These are phyloP conservation scores for Pistacia atlantica DNA, from an alignment of 345 rosid genomes.

Conservation along the genomic window DNA sequence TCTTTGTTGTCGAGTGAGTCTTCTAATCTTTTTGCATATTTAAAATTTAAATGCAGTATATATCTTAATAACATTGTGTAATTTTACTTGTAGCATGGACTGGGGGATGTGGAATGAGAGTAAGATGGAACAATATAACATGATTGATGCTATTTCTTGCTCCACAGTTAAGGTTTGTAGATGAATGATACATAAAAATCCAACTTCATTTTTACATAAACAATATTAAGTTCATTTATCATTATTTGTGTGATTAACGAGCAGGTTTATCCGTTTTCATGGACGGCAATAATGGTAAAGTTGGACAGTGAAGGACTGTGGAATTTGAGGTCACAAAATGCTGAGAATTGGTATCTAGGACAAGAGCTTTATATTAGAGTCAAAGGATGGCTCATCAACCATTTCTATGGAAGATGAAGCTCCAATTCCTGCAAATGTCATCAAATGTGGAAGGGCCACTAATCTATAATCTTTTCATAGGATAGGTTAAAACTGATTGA, in stretches of 20 bases:
- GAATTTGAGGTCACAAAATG: constrained; percentile 50
- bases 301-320: constrained; percentile 53
- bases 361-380: constrained; percentile 48
- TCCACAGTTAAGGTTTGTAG: constrained; percentile 39
- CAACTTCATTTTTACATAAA: background rate
- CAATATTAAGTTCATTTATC: background rate
- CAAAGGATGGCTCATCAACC: constrained; percentile 24
- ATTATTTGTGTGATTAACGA: constrained; percentile 12
- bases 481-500: background rate
- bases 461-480: background rate
- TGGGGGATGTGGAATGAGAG: constrained; percentile 34
- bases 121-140: constrained; percentile 26
- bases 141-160: constrained; percentile 36
- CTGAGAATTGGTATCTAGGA: constrained; percentile 41
- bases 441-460: constrained; percentile 22
- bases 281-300: constrained; percentile 49
- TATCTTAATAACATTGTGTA: background rate
- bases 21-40: background rate
- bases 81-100: constrained; percentile 31
- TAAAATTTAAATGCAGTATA: background rate
- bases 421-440: constrained; percentile 34
- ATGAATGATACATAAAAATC: background rate
- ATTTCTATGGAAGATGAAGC: constrained; percentile 25
- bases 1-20: constrained; percentile 47
- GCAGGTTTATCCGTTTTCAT: constrained; percentile 47